Base-by-base conservation (phyloP, 2,329 filamentous ascomycete species). In the Helotiales sp. region DNA sequence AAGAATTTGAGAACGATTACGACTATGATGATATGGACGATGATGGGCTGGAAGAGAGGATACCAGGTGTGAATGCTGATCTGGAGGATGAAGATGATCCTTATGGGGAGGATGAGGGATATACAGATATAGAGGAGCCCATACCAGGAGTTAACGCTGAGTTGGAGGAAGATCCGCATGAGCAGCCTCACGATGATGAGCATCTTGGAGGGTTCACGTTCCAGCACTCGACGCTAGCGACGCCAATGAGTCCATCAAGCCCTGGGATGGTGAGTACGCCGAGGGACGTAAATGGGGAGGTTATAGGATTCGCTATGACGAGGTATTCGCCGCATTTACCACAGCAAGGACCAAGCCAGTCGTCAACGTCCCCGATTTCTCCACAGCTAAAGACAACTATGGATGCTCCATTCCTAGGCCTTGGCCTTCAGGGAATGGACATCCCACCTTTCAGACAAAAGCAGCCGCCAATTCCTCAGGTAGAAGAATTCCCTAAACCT, bases 21-120 rank as follows among this genome's bases (percentile, higher is more conserved):
- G 82, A 87, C 62, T 84, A 84, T 29, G 83, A 85, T 63, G 82
- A 86, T 55, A 81, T 80, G 12, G 82, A 86, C 27, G 84, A 87
- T 51, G 86, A 83, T 63, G 85, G 81, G 0, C 74, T 85, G 2
- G 87, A 90, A 63, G 87, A 89, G 70, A 77, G 77, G n/a, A 88
- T 89, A 27, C 86, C 86, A 0, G 82, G 81, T 3, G 73, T 80
- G 22, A 75, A 84, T 70, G 76, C 73, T 19, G 79, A 81, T 57
- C 73, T 62, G 19, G 67, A 68, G 1, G 66, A 69, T 2, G 67
- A 68, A 2, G 64, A 65, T 24, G 57, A 60, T 34, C 15, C 13
- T 17, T 57, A 54, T 25, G 53, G 40, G n/a, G n/a, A n/a, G n/a
- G n/a, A n/a, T n/a, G n/a, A n/a, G n/a, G n/a, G n/a, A n/a, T n/a